phyloP scores from a whole-genome alignment of 306 rosid genomes.

The Luffa aegyptiaca region DNA sequence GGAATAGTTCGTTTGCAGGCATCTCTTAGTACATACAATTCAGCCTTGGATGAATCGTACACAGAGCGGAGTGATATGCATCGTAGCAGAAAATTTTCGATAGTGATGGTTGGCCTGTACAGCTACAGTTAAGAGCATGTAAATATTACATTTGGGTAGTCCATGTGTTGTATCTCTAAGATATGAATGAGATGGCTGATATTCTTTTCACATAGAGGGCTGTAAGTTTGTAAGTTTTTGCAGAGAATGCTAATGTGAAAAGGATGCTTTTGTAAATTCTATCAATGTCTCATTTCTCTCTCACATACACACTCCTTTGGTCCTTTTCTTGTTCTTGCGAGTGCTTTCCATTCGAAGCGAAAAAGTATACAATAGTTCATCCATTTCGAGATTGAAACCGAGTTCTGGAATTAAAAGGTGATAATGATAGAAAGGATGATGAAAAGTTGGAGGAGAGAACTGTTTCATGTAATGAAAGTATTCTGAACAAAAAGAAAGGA shows the following conservation, averaged over 20 bases:
- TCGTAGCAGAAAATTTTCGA: neutral
- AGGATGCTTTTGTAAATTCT: neutral
- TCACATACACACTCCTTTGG: neutral
- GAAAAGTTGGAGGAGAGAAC: neutral
- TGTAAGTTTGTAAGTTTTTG: neutral
- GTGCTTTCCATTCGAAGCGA: neutral
- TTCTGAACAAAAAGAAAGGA: neutral
- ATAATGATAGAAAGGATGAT: neutral
- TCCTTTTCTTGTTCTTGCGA: neutral
- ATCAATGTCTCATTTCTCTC: neutral
- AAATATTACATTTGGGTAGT: neutral
- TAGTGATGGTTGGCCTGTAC: slow-evolving; percentile 2
- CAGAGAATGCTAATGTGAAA: neutral
- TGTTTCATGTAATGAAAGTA: neutral
- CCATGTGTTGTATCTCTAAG: neutral
- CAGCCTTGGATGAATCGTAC: neutral
- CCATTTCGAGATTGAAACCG: neutral
- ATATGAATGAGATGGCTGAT: neutral
- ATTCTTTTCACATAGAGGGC: neutral
- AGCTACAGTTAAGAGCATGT: slow-evolving; percentile 8
- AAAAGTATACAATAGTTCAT: neutral
- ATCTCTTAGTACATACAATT: neutral
- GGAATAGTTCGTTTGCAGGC: neutral
- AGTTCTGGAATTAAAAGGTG: neutral
- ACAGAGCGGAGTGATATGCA: neutral